These are phyloP conservation scores for Limnanthes douglasii DNA, from an alignment of 345 rosid genomes.

Conservation along the genomic window DNA sequence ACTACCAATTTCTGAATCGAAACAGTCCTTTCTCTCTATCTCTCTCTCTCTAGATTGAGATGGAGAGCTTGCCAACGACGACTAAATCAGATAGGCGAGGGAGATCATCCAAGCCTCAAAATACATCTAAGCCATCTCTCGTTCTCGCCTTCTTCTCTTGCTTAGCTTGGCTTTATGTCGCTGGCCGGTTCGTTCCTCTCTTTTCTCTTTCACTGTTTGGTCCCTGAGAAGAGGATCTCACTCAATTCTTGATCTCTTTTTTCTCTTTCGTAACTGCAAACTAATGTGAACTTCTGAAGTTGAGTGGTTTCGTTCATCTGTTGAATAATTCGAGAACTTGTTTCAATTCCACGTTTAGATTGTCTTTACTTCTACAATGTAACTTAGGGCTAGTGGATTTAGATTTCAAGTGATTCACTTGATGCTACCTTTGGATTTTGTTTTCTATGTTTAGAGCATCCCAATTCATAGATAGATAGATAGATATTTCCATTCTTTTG, in stretches of 20 bases:
- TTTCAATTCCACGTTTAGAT: too few species aligned
- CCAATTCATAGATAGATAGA: too few species aligned
- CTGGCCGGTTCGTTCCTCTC: constrained; percentile 48
- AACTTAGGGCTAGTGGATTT: too few species aligned
- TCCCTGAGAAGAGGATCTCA: neutral
- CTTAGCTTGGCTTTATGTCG: constrained; percentile 94
- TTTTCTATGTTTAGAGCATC: too few species aligned
- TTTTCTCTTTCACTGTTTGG: neutral
- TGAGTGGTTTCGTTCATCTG: too few species aligned
- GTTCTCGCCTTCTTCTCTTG: constrained; percentile 78
- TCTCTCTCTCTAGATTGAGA: constrained; percentile 16
- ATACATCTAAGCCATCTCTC: constrained; percentile 51
- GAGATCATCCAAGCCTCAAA: constrained; percentile 51
- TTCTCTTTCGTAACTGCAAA: too few species aligned
- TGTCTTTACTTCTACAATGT: too few species aligned
- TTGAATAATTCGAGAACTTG: too few species aligned
- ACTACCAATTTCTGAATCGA: constrained; percentile 3
- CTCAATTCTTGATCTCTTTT: constrained; percentile 2
- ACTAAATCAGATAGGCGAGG: constrained; percentile 51
- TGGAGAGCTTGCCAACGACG: constrained; percentile 59
- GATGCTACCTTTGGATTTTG: too few species aligned
- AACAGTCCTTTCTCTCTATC: constrained; percentile 1
- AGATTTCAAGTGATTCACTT: too few species aligned
- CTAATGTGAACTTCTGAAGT: too few species aligned
- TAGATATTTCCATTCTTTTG: neutral